Evolutionary conservation across 495 filamentous ascomycete species (phyloP), one percentile per base, ranked within the genome.

Genomic region (Podospora appendiculata): DNA sequence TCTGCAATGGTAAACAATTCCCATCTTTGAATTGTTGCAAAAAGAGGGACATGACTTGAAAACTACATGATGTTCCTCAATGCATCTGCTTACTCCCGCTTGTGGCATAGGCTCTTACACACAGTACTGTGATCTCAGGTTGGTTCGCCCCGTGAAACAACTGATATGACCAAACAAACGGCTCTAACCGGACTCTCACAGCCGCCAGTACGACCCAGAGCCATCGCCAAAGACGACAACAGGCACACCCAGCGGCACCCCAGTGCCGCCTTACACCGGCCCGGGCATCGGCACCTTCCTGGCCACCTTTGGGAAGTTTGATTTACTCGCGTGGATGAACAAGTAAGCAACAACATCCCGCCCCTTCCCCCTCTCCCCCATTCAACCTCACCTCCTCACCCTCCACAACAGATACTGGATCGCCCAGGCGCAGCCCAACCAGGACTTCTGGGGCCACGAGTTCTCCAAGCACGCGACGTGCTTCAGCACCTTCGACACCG

Each of bases 401-500:
- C 8, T 44, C 13, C 18, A 16, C 9, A 19, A 16, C 25, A 44
- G 41, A 45, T 73, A 65, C 65, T 78, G 74, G 75, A 70, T 75
- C 45, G 63, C 58, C 45, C 70, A 69, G 52, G 63, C 57, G 54
- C 53, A 61, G 12, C 70, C 71, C 3, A 79, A 70, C 62, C 48
- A 58, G 25, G 68, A 70, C 19, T 67, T 80, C 60, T 80, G 77
- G 77, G 75, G 58, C 40, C 76, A 79, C 62, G 77, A 80, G 52
- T 80, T 78, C 61, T 69, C 63, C 62, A 80, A 80, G 65, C 77
- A 80, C 58, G 77, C 68, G 7, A 80, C 76, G 11, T 80, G 77
- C 70, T 78, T 63, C 61, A 73, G 69, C 41, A 77, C 70, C 45
- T 79, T 79, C 54, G 73, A 76, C 52, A 54, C 62, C 4, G 62